Evolutionary conservation across 2,329 filamentous ascomycete genomes (phyloP).

Genomic region (Penicillium janthinellum): DNA sequence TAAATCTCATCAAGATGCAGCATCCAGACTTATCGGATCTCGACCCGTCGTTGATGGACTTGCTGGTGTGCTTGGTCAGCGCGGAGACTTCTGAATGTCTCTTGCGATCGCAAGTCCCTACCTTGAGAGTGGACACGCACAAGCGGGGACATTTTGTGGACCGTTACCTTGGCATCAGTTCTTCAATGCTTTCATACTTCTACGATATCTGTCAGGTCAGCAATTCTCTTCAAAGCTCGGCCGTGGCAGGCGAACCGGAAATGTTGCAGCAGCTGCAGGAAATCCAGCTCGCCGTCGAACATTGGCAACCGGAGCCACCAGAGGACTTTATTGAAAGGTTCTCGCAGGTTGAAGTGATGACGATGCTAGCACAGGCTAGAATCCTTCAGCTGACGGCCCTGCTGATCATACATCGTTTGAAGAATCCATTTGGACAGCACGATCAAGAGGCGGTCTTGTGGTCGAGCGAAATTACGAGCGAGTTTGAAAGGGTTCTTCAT

Average conservation of each 20-base stretch:
- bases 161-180: conserved; percentile 19
- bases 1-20: conserved; percentile 16
- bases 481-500: conserved; percentile 15
- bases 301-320: conserved; percentile 11
- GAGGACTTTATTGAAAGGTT: conserved; percentile 12
- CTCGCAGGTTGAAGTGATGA: conserved; percentile 6
- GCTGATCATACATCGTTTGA: conserved; percentile 16
- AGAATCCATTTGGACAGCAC: conserved; percentile 9
- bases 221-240: not conserved
- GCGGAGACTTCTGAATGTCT: conserved; percentile 23
- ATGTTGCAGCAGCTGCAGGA: not conserved
- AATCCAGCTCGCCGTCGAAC: conserved; percentile 1
- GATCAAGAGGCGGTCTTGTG: conserved; percentile 5
- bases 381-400: conserved; percentile 12
- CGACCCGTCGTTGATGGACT: conserved; percentile 12
- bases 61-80: conserved; percentile 20
- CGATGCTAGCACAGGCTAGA: conserved; percentile 15
- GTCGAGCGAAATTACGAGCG: conserved; percentile 9
- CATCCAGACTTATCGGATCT: not conserved
- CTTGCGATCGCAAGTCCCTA: conserved; percentile 12
- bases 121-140: conserved; percentile 9
- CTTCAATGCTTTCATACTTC: conserved; percentile 10
- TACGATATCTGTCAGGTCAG: conserved; percentile 17
- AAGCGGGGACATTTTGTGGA: conserved; percentile 9
- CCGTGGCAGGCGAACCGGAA: not conserved